These are phyloP conservation scores for Monosporascus sp. DNA, from an alignment of 2,329 filamentous ascomycete genomes.

Conservation along the genomic window DNA sequence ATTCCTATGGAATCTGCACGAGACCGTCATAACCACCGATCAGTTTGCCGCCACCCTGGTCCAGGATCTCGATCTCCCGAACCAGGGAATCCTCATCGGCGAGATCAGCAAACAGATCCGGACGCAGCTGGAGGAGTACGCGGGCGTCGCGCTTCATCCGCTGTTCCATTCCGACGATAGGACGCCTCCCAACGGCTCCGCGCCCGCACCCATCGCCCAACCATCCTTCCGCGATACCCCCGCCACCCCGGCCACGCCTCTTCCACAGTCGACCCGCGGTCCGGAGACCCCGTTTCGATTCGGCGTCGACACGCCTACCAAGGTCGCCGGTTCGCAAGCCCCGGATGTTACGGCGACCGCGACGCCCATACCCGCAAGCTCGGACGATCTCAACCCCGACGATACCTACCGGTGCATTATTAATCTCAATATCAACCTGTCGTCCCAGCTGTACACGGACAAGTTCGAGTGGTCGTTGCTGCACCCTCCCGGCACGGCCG, in stretches of 20 bases:
- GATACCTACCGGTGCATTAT: slow-evolving; percentile 94
- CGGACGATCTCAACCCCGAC: slow-evolving; percentile 79
- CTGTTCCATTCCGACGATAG: slow-evolving; percentile 64
- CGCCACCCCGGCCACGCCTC: slow-evolving; percentile 36
- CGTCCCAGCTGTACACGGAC: slow-evolving; percentile 89
- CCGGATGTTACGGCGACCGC: slow-evolving; percentile 65
- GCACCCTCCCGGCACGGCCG: slow-evolving; percentile 85
- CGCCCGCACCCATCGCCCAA: slow-evolving; percentile 11
- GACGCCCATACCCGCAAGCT: slow-evolving; percentile 56
- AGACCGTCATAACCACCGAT: slow-evolving; percentile 88
- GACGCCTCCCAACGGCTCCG: slow-evolving; percentile 15
- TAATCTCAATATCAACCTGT: slow-evolving; percentile 82
- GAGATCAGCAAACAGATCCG: slow-evolving; percentile 93
- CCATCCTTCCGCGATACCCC: slow-evolving; percentile 31
- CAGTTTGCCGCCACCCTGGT: slow-evolving; percentile 89
- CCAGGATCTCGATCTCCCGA: slow-evolving; percentile 87
- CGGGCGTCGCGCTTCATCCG: slow-evolving; percentile 87
- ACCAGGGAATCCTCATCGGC: slow-evolving; percentile 60
- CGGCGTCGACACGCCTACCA: slow-evolving; percentile 47
- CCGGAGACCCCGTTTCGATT: slow-evolving; percentile 54
- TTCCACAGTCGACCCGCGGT: slow-evolving; percentile 38
- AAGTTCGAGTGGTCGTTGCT: slow-evolving; percentile 97
- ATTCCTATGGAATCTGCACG: slow-evolving; percentile 98
- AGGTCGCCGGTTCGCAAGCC: slow-evolving; percentile 36
- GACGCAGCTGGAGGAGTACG: slow-evolving; percentile 92